Evolutionary conservation across 2,329 filamentous ascomycete genomes (phyloP).

Genomic region (Apiospora malaysiana): DNA sequence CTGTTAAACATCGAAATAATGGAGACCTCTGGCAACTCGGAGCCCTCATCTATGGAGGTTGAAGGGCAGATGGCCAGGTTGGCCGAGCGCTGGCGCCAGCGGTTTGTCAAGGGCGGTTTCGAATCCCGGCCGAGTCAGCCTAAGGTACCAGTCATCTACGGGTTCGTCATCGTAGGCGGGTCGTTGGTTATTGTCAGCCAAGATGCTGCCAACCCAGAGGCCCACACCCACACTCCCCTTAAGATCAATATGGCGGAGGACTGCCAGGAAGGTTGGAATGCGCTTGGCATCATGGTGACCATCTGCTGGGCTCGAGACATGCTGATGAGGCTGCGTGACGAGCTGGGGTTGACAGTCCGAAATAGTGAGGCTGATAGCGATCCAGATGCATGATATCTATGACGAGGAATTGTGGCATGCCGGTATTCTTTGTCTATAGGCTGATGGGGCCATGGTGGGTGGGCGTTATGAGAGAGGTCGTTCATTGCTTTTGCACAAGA

Average conservation of each 20-base stretch:
- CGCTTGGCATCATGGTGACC: slow-evolving; percentile 40
- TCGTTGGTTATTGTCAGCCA: slow-evolving; percentile 39
- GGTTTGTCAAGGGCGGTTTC: slow-evolving; percentile 7
- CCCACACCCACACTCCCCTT: slow-evolving; percentile 35
- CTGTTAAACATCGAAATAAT: slow-evolving; percentile 34
- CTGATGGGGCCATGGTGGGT: not conserved
- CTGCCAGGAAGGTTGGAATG: slow-evolving; percentile 41
- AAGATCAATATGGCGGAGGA: slow-evolving; percentile 38
- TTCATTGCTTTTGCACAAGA: slow-evolving; percentile 7
- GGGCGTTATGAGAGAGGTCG: not conserved
- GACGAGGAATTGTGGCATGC: not conserved
- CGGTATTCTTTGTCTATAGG: not conserved
- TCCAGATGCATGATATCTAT: slow-evolving; percentile 26
- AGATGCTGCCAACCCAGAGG: slow-evolving; percentile 34
- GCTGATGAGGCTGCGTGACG: slow-evolving; percentile 25
- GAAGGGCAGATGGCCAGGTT: slow-evolving; percentile 30
- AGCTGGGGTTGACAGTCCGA: slow-evolving; percentile 18
- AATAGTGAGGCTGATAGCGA: slow-evolving; percentile 22
- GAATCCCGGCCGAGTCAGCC: slow-evolving; percentile 19
- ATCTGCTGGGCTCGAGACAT: slow-evolving; percentile 41
- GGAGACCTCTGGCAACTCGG: slow-evolving; percentile 27
- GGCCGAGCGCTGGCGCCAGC: slow-evolving; percentile 31
- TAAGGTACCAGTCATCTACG: slow-evolving; percentile 36
- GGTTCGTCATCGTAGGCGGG: slow-evolving; percentile 39
- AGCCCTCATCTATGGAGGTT: slow-evolving; percentile 29